Conservation (phyloP, 352 stramenopile species). For the Halophytophthora batemanensis region DNA sequence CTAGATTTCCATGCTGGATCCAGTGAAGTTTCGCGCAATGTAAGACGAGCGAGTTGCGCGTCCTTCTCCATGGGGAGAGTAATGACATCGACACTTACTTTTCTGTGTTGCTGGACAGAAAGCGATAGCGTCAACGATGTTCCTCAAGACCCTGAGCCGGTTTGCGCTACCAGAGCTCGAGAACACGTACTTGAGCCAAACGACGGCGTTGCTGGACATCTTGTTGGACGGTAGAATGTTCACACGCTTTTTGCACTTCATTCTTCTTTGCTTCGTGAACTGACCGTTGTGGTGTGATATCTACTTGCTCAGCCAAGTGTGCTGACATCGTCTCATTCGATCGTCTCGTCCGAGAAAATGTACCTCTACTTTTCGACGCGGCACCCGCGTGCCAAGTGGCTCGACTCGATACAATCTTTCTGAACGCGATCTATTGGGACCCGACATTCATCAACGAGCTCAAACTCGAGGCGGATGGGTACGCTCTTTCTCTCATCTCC, state of each 20-base stretch:
- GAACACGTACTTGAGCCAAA: conserved; percentile 30
- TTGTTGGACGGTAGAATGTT: conserved; percentile 30
- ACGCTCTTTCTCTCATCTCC: conserved; percentile 50
- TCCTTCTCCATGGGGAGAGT: too few species aligned
- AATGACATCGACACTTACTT: too few species aligned
- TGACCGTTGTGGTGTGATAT: background rate
- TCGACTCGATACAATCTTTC: conserved; percentile 40
- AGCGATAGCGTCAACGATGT: conserved; percentile 45
- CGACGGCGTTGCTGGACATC: conserved; percentile 24
- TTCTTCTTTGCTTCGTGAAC: background rate
- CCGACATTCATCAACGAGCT: conserved; percentile 43
- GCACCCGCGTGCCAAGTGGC: conserved; percentile 24
- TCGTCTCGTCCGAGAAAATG: conserved; percentile 25
- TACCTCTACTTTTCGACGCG: conserved; percentile 48
- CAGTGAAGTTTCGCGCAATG: too few species aligned
- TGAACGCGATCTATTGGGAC: conserved; percentile 32
- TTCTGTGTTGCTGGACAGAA: too few species aligned
- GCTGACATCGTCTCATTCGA: conserved; percentile 39
- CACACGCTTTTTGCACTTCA: background rate
- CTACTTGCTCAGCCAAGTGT: conserved; percentile 22
- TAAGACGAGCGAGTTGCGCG: too few species aligned
- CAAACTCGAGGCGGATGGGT: conserved; percentile 49
- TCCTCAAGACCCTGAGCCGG: conserved; percentile 28
- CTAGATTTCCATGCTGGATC: too few species aligned
- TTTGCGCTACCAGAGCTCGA: conserved; percentile 22